Conservation (phyloP, 495 filamentous ascomycete genomes). For the Trichoderma virens region DNA sequence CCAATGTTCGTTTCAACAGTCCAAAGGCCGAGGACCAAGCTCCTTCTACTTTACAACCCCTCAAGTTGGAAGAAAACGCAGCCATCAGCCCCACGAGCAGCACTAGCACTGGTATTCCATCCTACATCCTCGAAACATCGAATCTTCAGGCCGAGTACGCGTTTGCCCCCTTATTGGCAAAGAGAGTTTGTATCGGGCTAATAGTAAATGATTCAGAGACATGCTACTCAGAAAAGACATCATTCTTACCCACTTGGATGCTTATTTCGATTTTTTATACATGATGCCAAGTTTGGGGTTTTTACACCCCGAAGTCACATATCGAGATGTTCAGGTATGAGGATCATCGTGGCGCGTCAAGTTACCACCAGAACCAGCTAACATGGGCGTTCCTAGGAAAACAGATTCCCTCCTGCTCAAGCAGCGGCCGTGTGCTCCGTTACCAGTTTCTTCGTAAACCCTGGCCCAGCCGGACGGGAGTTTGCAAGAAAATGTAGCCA, state of each 20-base stretch:
- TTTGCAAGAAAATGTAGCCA: constrained; percentile 12
- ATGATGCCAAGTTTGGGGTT: constrained; percentile 12
- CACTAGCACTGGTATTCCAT: constrained; percentile 2
- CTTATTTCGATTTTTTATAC: constrained; percentile 12
- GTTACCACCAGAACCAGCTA: neutral
- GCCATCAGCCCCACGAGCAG: constrained; percentile 3
- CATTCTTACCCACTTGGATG: constrained; percentile 12
- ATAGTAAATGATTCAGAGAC: neutral
- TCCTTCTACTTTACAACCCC: neutral
- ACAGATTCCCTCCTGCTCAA: constrained; percentile 6
- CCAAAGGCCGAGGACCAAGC: neutral
- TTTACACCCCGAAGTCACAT: constrained; percentile 13
- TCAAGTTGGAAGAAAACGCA: neutral
- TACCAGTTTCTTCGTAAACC: constrained; percentile 7
- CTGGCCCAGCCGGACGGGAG: neutral
- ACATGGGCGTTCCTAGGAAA: constrained; percentile 8
- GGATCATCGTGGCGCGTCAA: neutral
- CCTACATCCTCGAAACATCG: neutral
- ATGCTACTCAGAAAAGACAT: constrained; percentile 13
- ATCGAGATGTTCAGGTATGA: constrained; percentile 12
- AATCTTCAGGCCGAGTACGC: constrained; percentile 11
- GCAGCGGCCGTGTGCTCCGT: constrained; percentile 12
- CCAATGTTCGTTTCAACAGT: constrained; percentile 11
- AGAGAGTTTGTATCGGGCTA: neutral
- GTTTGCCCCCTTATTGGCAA: neutral